Conservation (phyloP, 441 rosid species). For the Mallotus japonicus region DNA sequence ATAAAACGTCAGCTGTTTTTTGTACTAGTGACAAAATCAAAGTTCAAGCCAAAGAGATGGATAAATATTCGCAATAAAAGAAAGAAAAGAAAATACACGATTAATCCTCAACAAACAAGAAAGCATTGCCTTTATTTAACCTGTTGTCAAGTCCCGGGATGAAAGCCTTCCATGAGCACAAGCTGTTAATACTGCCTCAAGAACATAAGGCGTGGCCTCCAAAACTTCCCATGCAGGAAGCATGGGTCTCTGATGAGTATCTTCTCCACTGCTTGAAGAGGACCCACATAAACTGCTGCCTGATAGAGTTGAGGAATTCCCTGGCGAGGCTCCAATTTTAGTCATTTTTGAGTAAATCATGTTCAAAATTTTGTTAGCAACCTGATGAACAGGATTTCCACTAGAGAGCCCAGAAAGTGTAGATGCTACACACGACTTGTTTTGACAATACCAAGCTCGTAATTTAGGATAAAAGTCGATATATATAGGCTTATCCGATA, state of each 20-base stretch:
- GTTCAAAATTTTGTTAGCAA: conserved; percentile 51
- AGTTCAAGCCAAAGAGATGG: not conserved
- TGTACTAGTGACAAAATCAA: conserved; percentile 8
- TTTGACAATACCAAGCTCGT: conserved; percentile 66
- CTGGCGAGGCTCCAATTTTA: conserved; percentile 32
- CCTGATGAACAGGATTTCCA: conserved; percentile 59
- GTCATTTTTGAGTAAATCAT: conserved; percentile 60
- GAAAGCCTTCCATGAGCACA: conserved; percentile 70
- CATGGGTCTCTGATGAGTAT: conserved; percentile 45
- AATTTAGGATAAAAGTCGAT: conserved; percentile 55
- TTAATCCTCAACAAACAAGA: not conserved
- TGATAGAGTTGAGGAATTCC: conserved; percentile 41
- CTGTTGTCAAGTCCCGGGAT: conserved; percentile 65
- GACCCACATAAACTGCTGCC: conserved; percentile 41
- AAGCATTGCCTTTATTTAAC: conserved; percentile 29
- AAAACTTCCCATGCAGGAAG: conserved; percentile 73
- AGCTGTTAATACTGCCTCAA: conserved; percentile 66
- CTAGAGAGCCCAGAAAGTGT: conserved; percentile 45
- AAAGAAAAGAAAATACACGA: conserved; percentile 5
- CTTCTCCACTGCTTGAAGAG: conserved; percentile 40
- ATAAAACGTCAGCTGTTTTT: not conserved
- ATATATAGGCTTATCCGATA: conserved; percentile 40
- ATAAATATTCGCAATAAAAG: conserved; percentile 13
- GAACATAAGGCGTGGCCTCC: conserved; percentile 66
- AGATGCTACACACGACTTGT: conserved; percentile 54